Evolutionary conservation across 192 early-diverging fungal species (phyloP).

Genomic region (Podila minutissima): DNA sequence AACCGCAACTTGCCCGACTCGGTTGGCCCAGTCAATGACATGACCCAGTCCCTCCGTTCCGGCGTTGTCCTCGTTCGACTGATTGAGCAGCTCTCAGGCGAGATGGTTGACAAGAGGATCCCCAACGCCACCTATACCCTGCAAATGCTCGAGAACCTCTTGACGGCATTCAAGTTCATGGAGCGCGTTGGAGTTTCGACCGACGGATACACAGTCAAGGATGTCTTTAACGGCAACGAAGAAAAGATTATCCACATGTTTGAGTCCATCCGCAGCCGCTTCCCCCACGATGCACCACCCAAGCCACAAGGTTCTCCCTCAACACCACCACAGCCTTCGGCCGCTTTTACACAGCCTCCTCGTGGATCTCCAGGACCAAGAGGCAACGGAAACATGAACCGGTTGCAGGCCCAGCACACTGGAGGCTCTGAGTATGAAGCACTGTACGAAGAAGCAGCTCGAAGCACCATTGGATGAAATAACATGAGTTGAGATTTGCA

Average conservation of each 20-base stretch:
- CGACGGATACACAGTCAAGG: conserved; percentile 61
- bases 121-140: conserved; percentile 54
- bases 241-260: conserved; percentile 32
- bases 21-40: conserved; percentile 38
- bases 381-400: conserved; percentile 7
- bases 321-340: not conserved
- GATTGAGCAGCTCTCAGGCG: conserved; percentile 53
- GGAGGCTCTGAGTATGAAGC: conserved; percentile 32
- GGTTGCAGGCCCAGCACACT: conserved; percentile 18
- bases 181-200: conserved; percentile 57
- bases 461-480: conserved; percentile 21
- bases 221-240: conserved; percentile 37
- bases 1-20: conserved; percentile 50
- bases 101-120: conserved; percentile 49
- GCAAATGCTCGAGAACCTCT: conserved; percentile 57
- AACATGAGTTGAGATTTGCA: not conserved
- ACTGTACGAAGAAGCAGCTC: conserved; percentile 26
- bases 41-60: conserved; percentile 52
- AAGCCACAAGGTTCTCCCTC: not conserved
- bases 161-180: conserved; percentile 63
- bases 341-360: not conserved
- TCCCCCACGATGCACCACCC: conserved; percentile 14
- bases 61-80: conserved; percentile 55
- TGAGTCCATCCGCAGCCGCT: conserved; percentile 15
- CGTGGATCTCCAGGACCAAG: conserved; percentile 1